Base-by-base conservation (phyloP, 1,284 basidiomycete genomes). In the Gymnopus androsaceus region DNA sequence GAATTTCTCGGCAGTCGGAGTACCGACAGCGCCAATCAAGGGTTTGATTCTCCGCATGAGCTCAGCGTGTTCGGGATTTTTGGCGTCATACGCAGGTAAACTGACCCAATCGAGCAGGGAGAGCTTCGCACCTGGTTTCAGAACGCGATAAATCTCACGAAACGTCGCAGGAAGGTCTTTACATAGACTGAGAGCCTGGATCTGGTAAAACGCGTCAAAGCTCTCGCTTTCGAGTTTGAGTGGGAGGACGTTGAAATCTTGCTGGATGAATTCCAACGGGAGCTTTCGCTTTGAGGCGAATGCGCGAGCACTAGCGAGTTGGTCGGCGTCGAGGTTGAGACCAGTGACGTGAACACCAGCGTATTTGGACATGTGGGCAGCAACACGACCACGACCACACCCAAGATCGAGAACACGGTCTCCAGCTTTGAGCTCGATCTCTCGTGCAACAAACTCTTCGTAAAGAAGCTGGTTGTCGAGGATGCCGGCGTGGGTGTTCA, bases 31-130 rank as follows among this genome's bases (percentile, higher is more conserved):
- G 15, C 48, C 48, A 19, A 50, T 50, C 48, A 50, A 38, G 6
- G 48, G 48, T 50, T 50, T 50, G 48, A 50, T 38, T 50, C 48
- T 36, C 37, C 48, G 34, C 48, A 50, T 50, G 23, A 50, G 48
- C 36, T 50, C 48, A 28, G 48, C 48, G 30, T 50, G 48, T 17
- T 50, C 48, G 14, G 48, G 17, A 14, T 50, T 50, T 12, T 19
- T 36, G 33, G 33, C 8, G 28, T 50, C 48, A n/a, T 50, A 50
- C 12, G 48, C 48, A 38, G 48, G 48, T 38, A 50, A 38, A 19
- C 48, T 50, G 8, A 50, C 48, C 48, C 48, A 50, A 36, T 50
- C 48, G 15, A 50, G 48, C 21, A 50, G 12, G 14, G 48, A 50
- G 3, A 50, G 25, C 15, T 50, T 50, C 4, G 48, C 48, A 4